Evolutionary conservation across 1,284 basidiomycete genomes (phyloP), one percentile per base, ranked within the genome.

Genomic region (Exobasidium cylindrosporum): DNA sequence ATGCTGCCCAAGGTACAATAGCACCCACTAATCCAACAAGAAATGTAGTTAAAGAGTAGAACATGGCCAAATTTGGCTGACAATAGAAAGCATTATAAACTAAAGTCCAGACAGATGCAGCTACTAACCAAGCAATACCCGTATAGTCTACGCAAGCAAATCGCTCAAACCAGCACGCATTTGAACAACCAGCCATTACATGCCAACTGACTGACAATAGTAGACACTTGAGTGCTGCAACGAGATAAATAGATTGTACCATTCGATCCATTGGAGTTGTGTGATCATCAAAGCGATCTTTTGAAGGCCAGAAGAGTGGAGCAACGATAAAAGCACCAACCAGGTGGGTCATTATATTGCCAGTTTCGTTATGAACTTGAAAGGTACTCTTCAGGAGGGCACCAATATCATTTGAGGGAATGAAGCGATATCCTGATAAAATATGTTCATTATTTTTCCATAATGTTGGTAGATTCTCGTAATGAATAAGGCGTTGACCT

Each of bases 371-470:
- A 68, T 79, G 78, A 23, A 78, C 62, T 58, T 76, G 64, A 60
- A 79, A 78, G 0, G 74, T 74, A 61, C 73, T 76, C 26, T 63
- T 62, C 30, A 79, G 49, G 35, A 79, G 61, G 1, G 66, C 64
- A 4, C 50, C 60, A 72, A 73, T 76, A 24, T 70, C 68, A 29
- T 69, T 57, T 45, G 69, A 56, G 3, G 78, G 78, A 31, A 79
- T 79, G 64, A 79, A 79, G 35, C 78, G 71, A 50, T 78, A 79
- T 30, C 76, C 78, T 6, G 74, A 73, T 2, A 76, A 21, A 49
- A 78, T 79, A 58, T 72, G 68, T 60, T 77, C 73, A 62, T 79
- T 79, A 63, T 79, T 79, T 54, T 69, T 69, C 74, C 77, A 79
- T 23, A 78, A 61, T 29, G 64, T 61, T 11, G 77, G 77, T 11